A percentile compares a stretch with the other conserved stretches of the same genome.
Evolutionary conservation across 1,284 basidiomycete genomes (phyloP).

Genomic region (Fomitopsis schrenkii): DNA sequence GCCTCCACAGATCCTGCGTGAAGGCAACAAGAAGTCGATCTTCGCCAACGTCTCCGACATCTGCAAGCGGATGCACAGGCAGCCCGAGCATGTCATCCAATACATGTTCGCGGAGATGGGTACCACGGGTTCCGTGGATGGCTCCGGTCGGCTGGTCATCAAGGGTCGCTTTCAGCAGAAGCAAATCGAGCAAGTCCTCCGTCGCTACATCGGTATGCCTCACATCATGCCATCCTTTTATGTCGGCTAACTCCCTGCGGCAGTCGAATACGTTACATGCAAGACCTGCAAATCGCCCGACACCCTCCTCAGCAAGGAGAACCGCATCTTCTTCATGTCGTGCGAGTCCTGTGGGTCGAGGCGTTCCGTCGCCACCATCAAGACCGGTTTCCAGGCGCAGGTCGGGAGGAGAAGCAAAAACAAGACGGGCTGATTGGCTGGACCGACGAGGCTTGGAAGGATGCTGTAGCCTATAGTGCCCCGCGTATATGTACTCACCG

Average conservation of each 20-base stretch:
- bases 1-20: constrained; percentile 91
- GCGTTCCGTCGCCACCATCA: constrained; percentile 94
- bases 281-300: constrained; percentile 99
- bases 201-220: constrained; percentile 89
- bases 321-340: constrained; percentile 98
- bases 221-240: not conserved
- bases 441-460: not conserved
- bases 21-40: constrained; percentile 96
- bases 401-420: constrained; percentile 83
- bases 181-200: constrained; percentile 96
- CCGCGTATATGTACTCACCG: not conserved
- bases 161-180: constrained; percentile 98
- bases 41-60: constrained; percentile 98
- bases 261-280: constrained; percentile 99
- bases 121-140: constrained; percentile 95
- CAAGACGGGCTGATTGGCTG: constrained; percentile 40
- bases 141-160: constrained; percentile 90
- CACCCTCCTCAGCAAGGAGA: constrained; percentile 94
- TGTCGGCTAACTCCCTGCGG: not conserved
- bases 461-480: not conserved
- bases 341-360: constrained; percentile 93
- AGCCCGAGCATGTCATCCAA: constrained; percentile 98
- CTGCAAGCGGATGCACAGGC: constrained; percentile 97
- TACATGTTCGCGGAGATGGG: constrained; percentile 99
- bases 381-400: constrained; percentile 98